These are phyloP conservation scores for Tillandsia leiboldiana DNA, from an alignment of 176 grass and related monocot genomes.

Conservation along the genomic window DNA sequence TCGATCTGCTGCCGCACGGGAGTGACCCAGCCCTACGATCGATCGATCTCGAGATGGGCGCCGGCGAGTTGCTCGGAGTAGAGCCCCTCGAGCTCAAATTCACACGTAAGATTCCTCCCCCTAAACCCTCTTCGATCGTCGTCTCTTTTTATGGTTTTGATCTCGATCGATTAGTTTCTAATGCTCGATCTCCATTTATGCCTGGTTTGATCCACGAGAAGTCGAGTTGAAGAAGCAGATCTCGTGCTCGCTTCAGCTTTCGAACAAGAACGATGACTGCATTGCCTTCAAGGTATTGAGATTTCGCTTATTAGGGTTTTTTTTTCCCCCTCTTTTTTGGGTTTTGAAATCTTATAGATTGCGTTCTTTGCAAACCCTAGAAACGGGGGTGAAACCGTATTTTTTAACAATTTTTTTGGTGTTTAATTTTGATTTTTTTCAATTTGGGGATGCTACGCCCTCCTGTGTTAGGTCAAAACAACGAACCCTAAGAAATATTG, in stretches of 20 bases:
- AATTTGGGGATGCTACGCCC: too few species aligned
- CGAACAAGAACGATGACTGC: conserved; percentile 22
- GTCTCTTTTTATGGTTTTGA: background rate
- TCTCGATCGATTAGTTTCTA: background rate
- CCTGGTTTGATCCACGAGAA: conserved; percentile 4
- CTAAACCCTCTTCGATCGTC: background rate
- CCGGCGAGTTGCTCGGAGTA: conserved; percentile 25
- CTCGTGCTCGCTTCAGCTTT: conserved; percentile 28
- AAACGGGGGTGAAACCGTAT: background rate
- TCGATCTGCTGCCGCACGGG: too few species aligned
- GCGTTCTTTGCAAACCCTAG: too few species aligned
- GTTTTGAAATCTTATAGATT: conserved; percentile 2
- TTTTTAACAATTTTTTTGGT: background rate
- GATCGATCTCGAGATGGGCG: conserved; percentile 20
- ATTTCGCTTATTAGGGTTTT: conserved; percentile 2
- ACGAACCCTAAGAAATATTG: conserved; percentile 38
- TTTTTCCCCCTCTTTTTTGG: background rate
- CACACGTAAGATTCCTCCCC: conserved; percentile 9
- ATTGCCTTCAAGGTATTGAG: conserved; percentile 28
- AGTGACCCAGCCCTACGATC: conserved; percentile 11
- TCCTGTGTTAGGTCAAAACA: conserved; percentile 23
- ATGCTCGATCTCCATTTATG: background rate
- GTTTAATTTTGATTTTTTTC: background rate
- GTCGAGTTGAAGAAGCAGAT: conserved; percentile 38
- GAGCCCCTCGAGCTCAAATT: conserved; percentile 31